Evolutionary conservation across 257 asterid genomes (phyloP), one percentile per base, ranked within the genome.

Genomic region (Cordia subcordata): DNA sequence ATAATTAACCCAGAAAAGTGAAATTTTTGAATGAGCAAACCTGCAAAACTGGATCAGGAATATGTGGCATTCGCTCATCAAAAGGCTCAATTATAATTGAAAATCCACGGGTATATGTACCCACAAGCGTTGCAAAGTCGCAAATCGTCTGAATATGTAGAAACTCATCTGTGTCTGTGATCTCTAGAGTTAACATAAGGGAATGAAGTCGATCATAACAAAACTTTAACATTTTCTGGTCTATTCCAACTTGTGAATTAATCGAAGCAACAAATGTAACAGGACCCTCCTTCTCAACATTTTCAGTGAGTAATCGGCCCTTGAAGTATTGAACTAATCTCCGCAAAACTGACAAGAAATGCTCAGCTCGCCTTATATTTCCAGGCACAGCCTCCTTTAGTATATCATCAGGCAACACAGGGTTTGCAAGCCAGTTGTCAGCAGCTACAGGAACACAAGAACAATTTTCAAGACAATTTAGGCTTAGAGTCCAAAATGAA

Each of bases 1-100:
- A 49, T 1, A 49, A 16, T 49, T 18, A 49, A 49, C 13, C 13
- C 20, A 27, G 11, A 35, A 57, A 61, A 18, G 12, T 2, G 35
- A 9, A 46, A 49, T 53, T 67, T 20, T 27, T 49, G 46, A 23
- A 45, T 19, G 54, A 51, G 47, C 70, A 65, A 13, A 92, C 99
- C 99, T 88, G 99, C 51, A 93, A 88, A 19, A 93, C 96, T 63
- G 99, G 99, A 67, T 93, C 99, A 37, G 97, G 99, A 65, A 85
- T 86, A 66, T 89, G 95, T 17, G 97, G 96, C 99, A 93, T 93
- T 69, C 99, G 83, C 71, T 93, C 99, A 60, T 93, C 99, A 70
- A 72, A 77, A 60, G 99, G 97, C 66, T 93, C 99, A 47, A 93
- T 89, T 52, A 89, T 93, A 64, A 93, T 85, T 21, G 99, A 93